These are phyloP conservation scores for Colletotrichum lindemuthianum DNA, from an alignment of 2,329 filamentous ascomycete species.

Conservation along the genomic window DNA sequence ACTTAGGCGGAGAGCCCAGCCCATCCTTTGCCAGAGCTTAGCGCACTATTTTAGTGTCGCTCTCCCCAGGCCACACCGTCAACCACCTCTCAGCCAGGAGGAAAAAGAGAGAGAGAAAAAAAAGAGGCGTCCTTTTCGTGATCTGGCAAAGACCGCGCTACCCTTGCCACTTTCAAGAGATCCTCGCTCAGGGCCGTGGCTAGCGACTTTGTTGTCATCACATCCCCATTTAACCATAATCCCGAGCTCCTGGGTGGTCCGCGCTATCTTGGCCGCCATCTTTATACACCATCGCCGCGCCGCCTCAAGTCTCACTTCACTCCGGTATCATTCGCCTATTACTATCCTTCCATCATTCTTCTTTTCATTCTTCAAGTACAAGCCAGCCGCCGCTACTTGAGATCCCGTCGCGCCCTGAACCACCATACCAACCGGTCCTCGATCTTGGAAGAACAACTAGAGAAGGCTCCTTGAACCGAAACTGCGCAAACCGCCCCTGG, in stretches of 20 bases:
- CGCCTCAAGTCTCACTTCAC: slow-evolving; percentile 38
- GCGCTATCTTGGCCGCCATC: slow-evolving; percentile 37
- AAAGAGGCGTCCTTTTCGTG: slow-evolving; percentile 34
- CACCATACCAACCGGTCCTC: slow-evolving; percentile 18
- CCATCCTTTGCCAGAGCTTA: slow-evolving; percentile 35
- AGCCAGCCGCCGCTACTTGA: slow-evolving; percentile 31
- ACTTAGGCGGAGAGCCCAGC: slow-evolving; percentile 36
- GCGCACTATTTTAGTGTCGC: slow-evolving; percentile 39
- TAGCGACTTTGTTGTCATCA: slow-evolving; percentile 38
- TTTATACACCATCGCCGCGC: slow-evolving; percentile 39
- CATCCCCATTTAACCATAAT: slow-evolving; percentile 39
- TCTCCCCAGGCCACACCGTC: slow-evolving; percentile 36
- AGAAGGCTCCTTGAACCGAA: slow-evolving; percentile 30
- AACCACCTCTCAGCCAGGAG: slow-evolving; percentile 26
- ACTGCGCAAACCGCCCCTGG: slow-evolving; percentile 38
- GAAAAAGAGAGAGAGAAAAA: slow-evolving; percentile 20
- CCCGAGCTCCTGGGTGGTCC: slow-evolving; percentile 37
- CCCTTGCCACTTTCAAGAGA: slow-evolving; percentile 37
- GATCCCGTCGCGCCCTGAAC: slow-evolving; percentile 26
- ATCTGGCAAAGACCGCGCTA: slow-evolving; percentile 37
- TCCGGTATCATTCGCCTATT: slow-evolving; percentile 25
- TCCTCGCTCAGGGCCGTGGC: slow-evolving; percentile 38
- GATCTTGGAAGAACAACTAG: slow-evolving; percentile 15
- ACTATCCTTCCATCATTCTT: slow-evolving; percentile 33
- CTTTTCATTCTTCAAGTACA: slow-evolving; percentile 36